phyloP scores from a whole-genome alignment of 352 stramenopile species.

The Globisporangium nodosum region DNA sequence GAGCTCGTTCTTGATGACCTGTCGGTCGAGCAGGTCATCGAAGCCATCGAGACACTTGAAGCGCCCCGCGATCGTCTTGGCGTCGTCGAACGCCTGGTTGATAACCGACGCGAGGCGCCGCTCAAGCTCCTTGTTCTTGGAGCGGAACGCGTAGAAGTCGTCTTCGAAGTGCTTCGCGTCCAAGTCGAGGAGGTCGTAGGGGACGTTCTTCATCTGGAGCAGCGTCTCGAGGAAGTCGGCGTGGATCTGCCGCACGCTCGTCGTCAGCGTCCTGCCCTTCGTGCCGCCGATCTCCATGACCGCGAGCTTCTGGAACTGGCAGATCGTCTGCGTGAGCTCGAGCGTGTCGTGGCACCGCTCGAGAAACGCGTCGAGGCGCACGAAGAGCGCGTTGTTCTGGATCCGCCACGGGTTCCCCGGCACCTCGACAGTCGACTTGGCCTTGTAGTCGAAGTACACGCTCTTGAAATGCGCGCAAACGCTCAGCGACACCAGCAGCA shows the following conservation, averaged over 20 bases:
- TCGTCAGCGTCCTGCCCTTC: constrained; percentile 91
- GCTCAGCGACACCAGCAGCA: constrained; percentile 64
- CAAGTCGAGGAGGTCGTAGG: constrained; percentile 88
- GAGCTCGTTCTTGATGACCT: constrained; percentile 86
- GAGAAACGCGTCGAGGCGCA: constrained; percentile 87
- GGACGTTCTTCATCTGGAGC: constrained; percentile 64
- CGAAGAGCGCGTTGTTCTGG: constrained; percentile 90
- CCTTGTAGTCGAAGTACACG: constrained; percentile 92
- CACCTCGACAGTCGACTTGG: constrained; percentile 69
- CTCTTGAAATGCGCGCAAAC: constrained; percentile 89
- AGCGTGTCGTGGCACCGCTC: constrained; percentile 90
- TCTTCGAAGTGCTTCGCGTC: constrained; percentile 89
- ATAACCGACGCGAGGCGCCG: constrained; percentile 83
- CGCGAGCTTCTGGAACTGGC: constrained; percentile 84
- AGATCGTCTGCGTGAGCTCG: constrained; percentile 87
- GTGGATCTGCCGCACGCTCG: constrained; percentile 86
- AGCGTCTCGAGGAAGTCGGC: constrained; percentile 83
- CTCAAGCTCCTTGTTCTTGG: constrained; percentile 87
- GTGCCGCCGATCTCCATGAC: constrained; percentile 90
- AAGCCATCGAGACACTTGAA: constrained; percentile 94
- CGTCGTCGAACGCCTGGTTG: constrained; percentile 91
- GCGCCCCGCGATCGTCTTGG: constrained; percentile 74
- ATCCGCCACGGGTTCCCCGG: constrained; percentile 87
- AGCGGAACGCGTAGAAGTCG: constrained; percentile 89
- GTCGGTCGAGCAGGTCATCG: constrained; percentile 76